Evolutionary conservation across 2,329 filamentous ascomycete species (phyloP).

Genomic region (Lasiodiplodia hormozganensis): DNA sequence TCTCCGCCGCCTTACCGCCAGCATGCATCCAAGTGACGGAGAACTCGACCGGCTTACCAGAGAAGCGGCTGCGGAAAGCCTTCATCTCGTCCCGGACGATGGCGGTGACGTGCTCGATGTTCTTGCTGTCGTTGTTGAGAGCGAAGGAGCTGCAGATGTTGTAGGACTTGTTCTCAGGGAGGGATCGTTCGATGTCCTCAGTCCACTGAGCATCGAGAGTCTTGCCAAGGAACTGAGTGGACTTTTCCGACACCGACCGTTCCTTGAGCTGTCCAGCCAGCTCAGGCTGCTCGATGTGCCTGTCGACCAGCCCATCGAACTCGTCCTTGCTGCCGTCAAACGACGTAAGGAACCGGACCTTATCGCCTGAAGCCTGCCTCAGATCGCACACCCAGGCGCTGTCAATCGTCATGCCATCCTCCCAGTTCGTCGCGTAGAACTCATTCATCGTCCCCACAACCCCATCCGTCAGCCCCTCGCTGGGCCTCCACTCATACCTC

Average conservation of each 20-base stretch:
- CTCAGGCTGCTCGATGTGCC: not conserved
- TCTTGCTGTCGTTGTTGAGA: constrained; percentile 29
- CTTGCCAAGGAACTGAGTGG: constrained; percentile 40
- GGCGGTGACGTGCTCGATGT: constrained; percentile 19
- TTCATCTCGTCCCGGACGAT: constrained; percentile 31
- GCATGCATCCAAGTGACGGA: constrained; percentile 42
- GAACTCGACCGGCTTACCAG: constrained; percentile 32
- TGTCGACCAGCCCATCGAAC: not conserved
- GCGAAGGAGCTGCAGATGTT: constrained; percentile 40
- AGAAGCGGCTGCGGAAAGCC: constrained; percentile 33
- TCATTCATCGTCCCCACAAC: not conserved
- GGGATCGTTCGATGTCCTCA: constrained; percentile 38
- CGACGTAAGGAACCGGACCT: not conserved
- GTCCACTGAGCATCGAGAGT: constrained; percentile 40
- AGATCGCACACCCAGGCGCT: not conserved
- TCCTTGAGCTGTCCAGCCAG: not conserved
- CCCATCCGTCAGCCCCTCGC: not conserved
- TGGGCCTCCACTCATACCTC: not conserved
- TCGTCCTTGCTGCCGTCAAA: not conserved
- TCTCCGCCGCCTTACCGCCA: constrained; percentile 32
- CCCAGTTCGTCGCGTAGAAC: not conserved
- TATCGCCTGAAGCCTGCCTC: not conserved
- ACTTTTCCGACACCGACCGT: constrained; percentile 36
- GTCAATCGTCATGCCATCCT: not conserved
- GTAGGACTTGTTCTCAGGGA: constrained; percentile 35